Base-by-base conservation (phyloP, 2,329 filamentous ascomycete genomes). In the Seiridium cupressi region DNA sequence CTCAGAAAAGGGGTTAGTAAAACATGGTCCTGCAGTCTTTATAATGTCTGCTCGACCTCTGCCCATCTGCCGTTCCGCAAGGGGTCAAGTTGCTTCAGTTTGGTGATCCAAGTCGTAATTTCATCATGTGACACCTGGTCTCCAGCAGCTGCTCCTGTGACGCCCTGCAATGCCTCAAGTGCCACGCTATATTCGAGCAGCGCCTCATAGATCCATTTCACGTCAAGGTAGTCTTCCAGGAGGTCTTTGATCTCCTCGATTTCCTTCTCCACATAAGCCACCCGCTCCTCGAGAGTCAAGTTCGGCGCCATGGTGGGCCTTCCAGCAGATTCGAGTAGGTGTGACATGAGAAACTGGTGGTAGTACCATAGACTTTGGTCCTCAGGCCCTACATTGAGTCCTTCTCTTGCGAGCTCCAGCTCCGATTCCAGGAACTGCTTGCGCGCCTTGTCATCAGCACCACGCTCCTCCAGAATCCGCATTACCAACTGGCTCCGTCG, bases 351-450 rank as follows among this genome's bases (percentile, higher is more conserved):
- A 69, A 89, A 96, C 67, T 95, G 90, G 73, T 98, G 93, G 71
- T 99, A 98, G 74, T 96, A 97, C 93, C 95, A 99, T 5, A 97
- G 81, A 18, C 93, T 97, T 72, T 98, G 94, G 71, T 98, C 94
- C 66, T 96, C 93, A 0, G 94, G 93, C 60, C 96, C 93, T 44
- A 92, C 91, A 61, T 93, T 95, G 54, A 98, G 81, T 0, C 90
- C 93, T 60, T 89, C 84, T 59, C 89, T 87, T 34, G 97, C 88
- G 48, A 91, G 78, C 34, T 84, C 81, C 55, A 98, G 81, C 76
- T 99, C 95, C 65, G 87, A 78, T 57, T 94, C 88, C 7, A 98
- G 79, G 68, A 97, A 89, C 44, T 79, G 77, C 67, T 81, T 84
- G 58, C 95, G 83, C 53, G 86, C 84, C 26, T 74, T 76, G 54